These are phyloP conservation scores for Trichoderma oligosporum DNA, from an alignment of 2,329 filamentous ascomycete species.

Conservation along the genomic window DNA sequence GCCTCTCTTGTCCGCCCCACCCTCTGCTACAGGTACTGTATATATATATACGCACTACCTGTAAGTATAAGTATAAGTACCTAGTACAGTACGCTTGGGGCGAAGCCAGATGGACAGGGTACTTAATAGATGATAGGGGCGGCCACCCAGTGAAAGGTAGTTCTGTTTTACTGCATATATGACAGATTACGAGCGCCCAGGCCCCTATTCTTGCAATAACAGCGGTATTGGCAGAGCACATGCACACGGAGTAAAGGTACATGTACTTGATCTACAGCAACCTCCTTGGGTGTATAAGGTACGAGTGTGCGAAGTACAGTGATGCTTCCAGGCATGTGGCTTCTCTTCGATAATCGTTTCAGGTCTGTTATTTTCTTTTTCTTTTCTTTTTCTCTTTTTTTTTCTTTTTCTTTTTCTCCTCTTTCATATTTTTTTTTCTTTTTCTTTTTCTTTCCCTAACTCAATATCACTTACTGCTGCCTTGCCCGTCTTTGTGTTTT, in stretches of 20 bases:
- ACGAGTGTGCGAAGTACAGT: background rate
- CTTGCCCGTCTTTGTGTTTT: background rate
- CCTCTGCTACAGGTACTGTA: background rate
- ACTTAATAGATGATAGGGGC: constrained; percentile 12
- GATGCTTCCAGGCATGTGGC: background rate
- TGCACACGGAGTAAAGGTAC: background rate
- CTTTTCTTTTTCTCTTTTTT: background rate
- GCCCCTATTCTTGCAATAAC: constrained; percentile 17
- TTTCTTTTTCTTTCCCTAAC: background rate
- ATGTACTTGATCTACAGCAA: background rate
- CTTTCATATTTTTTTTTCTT: background rate
- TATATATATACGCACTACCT: too few species aligned
- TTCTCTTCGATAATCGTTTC: background rate
- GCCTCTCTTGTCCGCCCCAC: constrained; percentile 8
- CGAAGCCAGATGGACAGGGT: background rate
- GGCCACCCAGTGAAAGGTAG: constrained; percentile 8
- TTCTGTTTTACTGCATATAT: constrained; percentile 15
- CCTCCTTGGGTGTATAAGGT: background rate
- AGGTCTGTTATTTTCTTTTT: background rate
- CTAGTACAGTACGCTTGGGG: background rate
- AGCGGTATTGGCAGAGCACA: background rate
- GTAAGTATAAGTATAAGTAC: too few species aligned
- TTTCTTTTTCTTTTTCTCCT: background rate
- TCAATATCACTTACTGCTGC: background rate
- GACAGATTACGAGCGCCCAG: constrained; percentile 12